Conservation (phyloP, 2,329 filamentous ascomycete species). For the Nothopassalora personata region DNA sequence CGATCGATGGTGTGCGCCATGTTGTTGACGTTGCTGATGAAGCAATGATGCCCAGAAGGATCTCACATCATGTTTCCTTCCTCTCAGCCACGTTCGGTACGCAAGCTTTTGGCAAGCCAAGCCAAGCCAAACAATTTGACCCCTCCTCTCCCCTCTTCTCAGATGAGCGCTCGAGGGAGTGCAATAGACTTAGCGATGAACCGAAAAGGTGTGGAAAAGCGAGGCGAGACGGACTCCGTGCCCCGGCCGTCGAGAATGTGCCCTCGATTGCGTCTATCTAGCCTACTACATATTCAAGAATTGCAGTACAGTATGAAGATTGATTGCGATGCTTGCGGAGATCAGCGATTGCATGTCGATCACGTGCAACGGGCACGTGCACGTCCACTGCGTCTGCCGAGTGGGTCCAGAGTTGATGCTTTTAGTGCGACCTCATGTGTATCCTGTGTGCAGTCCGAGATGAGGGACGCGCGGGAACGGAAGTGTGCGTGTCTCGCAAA, state of each 20-base stretch:
- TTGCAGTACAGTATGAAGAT: background rate
- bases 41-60: background rate
- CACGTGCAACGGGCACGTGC: background rate
- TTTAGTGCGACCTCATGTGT: conserved; percentile 7
- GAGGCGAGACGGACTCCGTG: background rate
- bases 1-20: background rate
- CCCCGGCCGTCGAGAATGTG: too few relatives aligned
- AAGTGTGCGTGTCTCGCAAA: background rate
- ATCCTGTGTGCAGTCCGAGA: background rate
- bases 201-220: background rate
- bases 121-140: background rate
- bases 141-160: background rate
- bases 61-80: background rate
- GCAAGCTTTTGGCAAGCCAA: background rate
- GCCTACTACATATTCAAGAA: background rate
- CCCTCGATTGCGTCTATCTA: too few relatives aligned
- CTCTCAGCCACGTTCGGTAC: background rate
- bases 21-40: background rate
- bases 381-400: background rate
- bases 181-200: background rate
- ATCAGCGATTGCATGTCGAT: background rate
- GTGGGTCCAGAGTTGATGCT: background rate
- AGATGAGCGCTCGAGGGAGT: too few relatives aligned
- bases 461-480: background rate
- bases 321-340: background rate